A percentile compares a stretch with the other conserved stretches of the same genome.
phyloP scores from a whole-genome alignment of 192 early-diverging fungal genomes.

The Rhizophagus prolifer region DNA sequence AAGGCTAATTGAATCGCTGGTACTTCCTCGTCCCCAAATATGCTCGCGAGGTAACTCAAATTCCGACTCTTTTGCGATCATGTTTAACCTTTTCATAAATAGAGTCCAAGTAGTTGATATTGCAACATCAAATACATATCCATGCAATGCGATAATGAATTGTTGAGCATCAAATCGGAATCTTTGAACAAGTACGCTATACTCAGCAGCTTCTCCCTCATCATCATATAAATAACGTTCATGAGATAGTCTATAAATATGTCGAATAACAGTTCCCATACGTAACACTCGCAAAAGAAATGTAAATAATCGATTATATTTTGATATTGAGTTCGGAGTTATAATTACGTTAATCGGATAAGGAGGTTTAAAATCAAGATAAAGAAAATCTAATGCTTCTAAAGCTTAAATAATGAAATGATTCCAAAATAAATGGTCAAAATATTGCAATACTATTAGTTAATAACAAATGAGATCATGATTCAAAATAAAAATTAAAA shows the following conservation, averaged over 20 bases:
- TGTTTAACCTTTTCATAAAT: conserved; percentile 43
- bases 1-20: background rate
- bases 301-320: conserved; percentile 51
- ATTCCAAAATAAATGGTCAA: background rate
- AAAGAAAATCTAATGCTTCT: conserved; percentile 54
- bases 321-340: conserved; percentile 37
- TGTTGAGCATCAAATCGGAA: conserved; percentile 51
- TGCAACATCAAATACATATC: conserved; percentile 44
- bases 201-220: background rate
- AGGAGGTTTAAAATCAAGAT: conserved; percentile 46
- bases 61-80: conserved; percentile 32
- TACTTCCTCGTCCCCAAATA: background rate
- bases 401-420: conserved; percentile 29
- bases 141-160: conserved; percentile 47
- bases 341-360: conserved; percentile 48
- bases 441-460: background rate
- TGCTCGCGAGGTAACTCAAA: background rate
- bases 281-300: conserved; percentile 47
- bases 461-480: background rate
- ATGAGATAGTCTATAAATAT: conserved; percentile 36
- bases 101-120: conserved; percentile 43
- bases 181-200: conserved; percentile 36
- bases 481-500: background rate
- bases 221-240: conserved; percentile 28
- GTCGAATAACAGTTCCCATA: conserved; percentile 37